Conservation (phyloP, 2,329 filamentous ascomycete species). For the Hypocrella siamensis region DNA sequence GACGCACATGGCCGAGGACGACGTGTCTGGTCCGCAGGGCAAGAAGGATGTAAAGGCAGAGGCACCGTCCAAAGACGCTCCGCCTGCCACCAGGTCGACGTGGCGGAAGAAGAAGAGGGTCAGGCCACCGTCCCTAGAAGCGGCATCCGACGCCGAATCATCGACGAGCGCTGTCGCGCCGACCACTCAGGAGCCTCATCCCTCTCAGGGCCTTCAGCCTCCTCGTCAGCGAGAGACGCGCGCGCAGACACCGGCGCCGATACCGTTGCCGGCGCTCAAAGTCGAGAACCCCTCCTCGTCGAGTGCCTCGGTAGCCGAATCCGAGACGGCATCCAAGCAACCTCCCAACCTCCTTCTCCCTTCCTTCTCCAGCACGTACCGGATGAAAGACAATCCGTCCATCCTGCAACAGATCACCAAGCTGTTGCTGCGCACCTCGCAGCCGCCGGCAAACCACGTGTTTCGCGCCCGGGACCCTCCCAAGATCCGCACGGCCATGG, state of each 20-base stretch:
- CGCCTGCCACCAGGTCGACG: slow-evolving; percentile 11
- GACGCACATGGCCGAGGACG: slow-evolving; percentile 26
- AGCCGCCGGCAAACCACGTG: slow-evolving; percentile 51
- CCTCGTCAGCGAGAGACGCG: no score
- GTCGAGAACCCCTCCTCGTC: slow-evolving; percentile 7
- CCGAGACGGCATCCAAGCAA: slow-evolving; percentile 26
- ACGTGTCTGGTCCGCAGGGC: slow-evolving; percentile 19
- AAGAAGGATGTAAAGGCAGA: slow-evolving; percentile 15
- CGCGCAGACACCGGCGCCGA: no score
- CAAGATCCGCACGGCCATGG: slow-evolving; percentile 70
- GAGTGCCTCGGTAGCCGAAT: slow-evolving; percentile 19
- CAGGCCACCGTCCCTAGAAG: slow-evolving; percentile 31
- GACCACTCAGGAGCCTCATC: background rate
- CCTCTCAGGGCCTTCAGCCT: slow-evolving; percentile 1
- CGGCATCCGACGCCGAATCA: slow-evolving; percentile 18
- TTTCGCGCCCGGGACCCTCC: slow-evolving; percentile 52
- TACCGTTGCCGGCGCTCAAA: slow-evolving; percentile 5
- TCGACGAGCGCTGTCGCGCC: slow-evolving; percentile 8
- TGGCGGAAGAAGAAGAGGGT: slow-evolving; percentile 28
- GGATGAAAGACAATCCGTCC: slow-evolving; percentile 49
- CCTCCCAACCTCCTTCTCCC: slow-evolving; percentile 53
- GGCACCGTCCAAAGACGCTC: slow-evolving; percentile 15
- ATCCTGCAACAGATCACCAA: slow-evolving; percentile 51
- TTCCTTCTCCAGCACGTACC: slow-evolving; percentile 53
- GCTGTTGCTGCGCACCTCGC: slow-evolving; percentile 39